A percentile compares a stretch with the other conserved stretches of the same genome.
Evolutionary conservation across 2,329 filamentous ascomycete species (phyloP).

Genomic region (Colletotrichum sp.): DNA sequence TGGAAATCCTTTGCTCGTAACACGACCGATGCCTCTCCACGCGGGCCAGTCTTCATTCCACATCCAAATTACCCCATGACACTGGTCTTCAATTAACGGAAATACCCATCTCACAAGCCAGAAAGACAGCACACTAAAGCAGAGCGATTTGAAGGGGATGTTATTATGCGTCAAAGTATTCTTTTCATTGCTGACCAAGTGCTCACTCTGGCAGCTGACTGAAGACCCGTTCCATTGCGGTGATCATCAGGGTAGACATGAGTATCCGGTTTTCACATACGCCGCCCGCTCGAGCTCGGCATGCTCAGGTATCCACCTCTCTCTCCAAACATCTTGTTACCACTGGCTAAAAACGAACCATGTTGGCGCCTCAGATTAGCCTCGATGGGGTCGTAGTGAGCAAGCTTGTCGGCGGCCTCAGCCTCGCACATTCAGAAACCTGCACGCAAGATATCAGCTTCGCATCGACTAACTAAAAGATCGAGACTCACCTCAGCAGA

Average conservation of each 20-base stretch:
- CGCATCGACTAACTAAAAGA: too few species aligned
- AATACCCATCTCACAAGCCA: neutral
- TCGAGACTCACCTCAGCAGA: too few species aligned
- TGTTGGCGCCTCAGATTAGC: too few species aligned
- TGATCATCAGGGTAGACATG: conserved; percentile 46
- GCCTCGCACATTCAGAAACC: too few species aligned
- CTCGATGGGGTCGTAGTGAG: too few species aligned
- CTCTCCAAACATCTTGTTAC: too few species aligned
- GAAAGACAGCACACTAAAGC: neutral
- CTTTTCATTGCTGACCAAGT: conserved; percentile 49
- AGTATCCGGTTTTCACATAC: conserved; percentile 48
- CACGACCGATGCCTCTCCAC: neutral
- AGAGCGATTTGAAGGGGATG: conserved; percentile 10
- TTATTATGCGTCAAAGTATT: conserved; percentile 23
- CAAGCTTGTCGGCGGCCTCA: too few species aligned
- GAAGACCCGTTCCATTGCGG: conserved; percentile 35
- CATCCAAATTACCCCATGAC: neutral
- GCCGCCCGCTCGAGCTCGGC: conserved; percentile 36
- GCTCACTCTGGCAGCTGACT: conserved; percentile 38
- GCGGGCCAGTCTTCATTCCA: neutral
- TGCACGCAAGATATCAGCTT: too few species aligned
- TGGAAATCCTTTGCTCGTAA: too few species aligned
- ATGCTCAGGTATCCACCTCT: too few species aligned
- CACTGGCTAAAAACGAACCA: too few species aligned
- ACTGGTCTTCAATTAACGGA: neutral